Evolutionary conservation across 176 grass and related monocot species (phyloP).

Genomic region (Carex cristatella): DNA sequence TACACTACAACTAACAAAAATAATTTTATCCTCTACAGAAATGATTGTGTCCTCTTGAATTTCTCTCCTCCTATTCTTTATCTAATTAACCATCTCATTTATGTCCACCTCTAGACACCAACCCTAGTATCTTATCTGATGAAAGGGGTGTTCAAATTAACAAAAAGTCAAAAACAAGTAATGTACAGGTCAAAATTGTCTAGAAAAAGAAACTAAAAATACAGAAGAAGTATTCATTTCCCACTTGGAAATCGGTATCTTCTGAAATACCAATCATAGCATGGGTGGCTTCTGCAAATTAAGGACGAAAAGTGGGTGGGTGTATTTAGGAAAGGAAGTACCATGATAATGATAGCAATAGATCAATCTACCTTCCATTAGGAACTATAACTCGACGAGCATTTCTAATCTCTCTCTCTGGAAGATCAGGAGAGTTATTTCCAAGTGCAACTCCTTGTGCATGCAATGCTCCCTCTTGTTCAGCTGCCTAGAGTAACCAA

Average conservation of each 20-base stretch:
- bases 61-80: background rate
- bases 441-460: conserved; percentile 28
- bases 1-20: background rate
- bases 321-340: background rate
- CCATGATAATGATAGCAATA: conserved; percentile 12
- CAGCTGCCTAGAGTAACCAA: conserved; percentile 40
- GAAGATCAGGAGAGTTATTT: conserved; percentile 40
- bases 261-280: background rate
- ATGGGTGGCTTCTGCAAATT: background rate
- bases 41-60: background rate
- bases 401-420: conserved; percentile 37
- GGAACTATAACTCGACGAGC: conserved; percentile 19
- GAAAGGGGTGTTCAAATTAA: background rate
- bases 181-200: background rate
- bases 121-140: background rate
- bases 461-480: conserved; percentile 43
- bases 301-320: background rate
- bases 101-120: background rate
- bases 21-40: background rate
- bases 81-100: conserved; percentile 1
- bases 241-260: background rate
- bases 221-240: background rate
- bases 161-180: background rate
- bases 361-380: conserved; percentile 50
- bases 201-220: background rate